These are phyloP conservation scores for Allomyces macrogynus DNA, from an alignment of 192 early-diverging fungal species.

Conservation along the genomic window DNA sequence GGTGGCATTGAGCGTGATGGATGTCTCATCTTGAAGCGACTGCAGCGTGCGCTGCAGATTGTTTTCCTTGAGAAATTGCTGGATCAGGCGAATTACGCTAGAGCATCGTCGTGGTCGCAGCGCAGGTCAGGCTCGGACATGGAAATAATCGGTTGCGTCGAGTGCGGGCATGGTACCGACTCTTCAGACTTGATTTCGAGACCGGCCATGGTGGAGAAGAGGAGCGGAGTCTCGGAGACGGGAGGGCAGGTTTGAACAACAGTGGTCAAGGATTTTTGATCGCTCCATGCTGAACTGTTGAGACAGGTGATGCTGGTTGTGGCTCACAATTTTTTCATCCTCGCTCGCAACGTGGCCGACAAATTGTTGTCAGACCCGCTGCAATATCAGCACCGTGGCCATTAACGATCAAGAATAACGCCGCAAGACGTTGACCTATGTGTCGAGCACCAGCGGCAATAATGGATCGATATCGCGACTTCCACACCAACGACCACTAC, in stretches of 20 bases:
- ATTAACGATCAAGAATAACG: not conserved
- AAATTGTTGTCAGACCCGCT: no score
- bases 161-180: not conserved
- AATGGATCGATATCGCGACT: not conserved
- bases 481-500: constrained; percentile 8
- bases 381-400: no score
- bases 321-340: no score
- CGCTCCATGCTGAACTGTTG: no score
- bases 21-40: constrained; percentile 63
- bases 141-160: not conserved
- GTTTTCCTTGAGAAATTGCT: constrained; percentile 83
- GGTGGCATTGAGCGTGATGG: constrained; percentile 61
- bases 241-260: not conserved
- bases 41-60: constrained; percentile 58
- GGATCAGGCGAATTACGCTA: constrained; percentile 70
- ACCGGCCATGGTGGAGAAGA: no score
- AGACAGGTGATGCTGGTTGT: no score
- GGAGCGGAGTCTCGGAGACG: not conserved
- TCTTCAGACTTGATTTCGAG: not conserved
- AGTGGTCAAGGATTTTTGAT: no score
- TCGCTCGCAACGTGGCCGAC: no score
- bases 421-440: no score
- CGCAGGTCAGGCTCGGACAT: no score
- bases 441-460: no score
- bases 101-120: not conserved